Evolutionary conservation across 805 yeast genomes (phyloP).

Genomic region (Yamadazyma insecticola): DNA sequence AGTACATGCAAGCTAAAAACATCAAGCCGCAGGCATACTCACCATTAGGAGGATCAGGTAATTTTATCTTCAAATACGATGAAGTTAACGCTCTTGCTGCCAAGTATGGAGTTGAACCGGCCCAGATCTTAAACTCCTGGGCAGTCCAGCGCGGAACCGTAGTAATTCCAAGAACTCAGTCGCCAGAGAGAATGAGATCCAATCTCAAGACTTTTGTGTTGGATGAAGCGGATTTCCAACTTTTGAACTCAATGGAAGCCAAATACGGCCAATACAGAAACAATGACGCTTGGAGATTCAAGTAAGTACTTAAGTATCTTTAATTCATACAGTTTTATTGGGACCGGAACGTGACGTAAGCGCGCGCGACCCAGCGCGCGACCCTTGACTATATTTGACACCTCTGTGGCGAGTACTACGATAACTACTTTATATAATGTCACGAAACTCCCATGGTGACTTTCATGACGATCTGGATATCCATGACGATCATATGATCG

Average conservation of each 20-base stretch:
- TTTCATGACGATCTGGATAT: too few species aligned
- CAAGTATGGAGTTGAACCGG: constrained; percentile 50
- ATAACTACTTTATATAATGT: too few species aligned
- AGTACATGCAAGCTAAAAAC: constrained; percentile 51
- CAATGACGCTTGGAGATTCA: constrained; percentile 8
- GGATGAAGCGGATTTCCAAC: constrained; percentile 25
- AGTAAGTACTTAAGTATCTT: too few species aligned
- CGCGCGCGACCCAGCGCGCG: too few species aligned
- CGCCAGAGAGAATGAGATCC: constrained; percentile 54
- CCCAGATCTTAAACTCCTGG: constrained; percentile 76
- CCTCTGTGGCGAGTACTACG: too few species aligned
- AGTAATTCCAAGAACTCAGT: constrained; percentile 76
- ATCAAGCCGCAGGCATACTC: constrained; percentile 74
- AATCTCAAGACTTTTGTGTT: constrained; percentile 45
- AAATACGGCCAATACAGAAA: constrained; percentile 9
- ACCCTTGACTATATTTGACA: too few species aligned
- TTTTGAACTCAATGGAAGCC: constrained; percentile 4
- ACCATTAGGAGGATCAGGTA: constrained; percentile 81
- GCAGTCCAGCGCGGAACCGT: constrained; percentile 74
- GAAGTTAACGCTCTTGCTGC: constrained; percentile 50
- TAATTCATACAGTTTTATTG: too few species aligned
- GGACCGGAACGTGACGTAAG: too few species aligned
- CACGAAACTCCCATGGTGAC: too few species aligned
- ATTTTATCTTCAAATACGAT: constrained; percentile 57
- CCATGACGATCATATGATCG: too few species aligned